A percentile compares a stretch with the other conserved stretches of the same genome.
These are phyloP conservation scores for Rhynchospora tenuis DNA, from an alignment of 176 grass and related monocot genomes.

Conservation along the genomic window DNA sequence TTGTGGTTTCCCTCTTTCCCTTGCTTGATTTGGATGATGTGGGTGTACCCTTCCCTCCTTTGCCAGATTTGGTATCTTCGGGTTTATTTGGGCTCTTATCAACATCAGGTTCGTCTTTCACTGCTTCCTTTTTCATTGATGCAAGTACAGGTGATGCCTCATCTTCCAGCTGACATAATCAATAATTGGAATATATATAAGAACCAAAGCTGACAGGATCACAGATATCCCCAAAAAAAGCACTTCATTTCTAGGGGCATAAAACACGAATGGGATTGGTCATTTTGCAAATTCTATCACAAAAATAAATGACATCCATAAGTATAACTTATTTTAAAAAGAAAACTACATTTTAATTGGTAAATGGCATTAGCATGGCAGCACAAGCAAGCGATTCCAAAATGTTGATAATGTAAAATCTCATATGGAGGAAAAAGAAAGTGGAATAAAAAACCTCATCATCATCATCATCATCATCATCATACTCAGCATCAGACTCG, in stretches of 20 bases:
- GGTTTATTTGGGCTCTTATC: slow-evolving; percentile 63
- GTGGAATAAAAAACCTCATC: slow-evolving; percentile 16
- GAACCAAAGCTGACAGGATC: neutral
- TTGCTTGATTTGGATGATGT: slow-evolving; percentile 67
- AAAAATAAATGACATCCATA: neutral
- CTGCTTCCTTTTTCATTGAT: slow-evolving; percentile 64
- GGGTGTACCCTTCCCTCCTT: slow-evolving; percentile 46
- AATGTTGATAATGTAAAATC: neutral
- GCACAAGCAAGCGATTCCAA: neutral
- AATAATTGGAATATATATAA: slow-evolving; percentile 17
- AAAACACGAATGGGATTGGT: neutral
- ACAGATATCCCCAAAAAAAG: neutral
- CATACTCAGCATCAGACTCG: slow-evolving; percentile 81
- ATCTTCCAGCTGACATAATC: slow-evolving; percentile 47
- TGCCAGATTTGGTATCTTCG: slow-evolving; percentile 34
- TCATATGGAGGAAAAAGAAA: neutral
- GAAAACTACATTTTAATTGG: neutral
- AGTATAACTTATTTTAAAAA: neutral
- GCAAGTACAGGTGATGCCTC: slow-evolving; percentile 77
- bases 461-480: slow-evolving; percentile 75
- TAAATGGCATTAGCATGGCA: neutral
- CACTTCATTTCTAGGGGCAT: neutral
- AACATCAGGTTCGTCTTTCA: slow-evolving; percentile 66
- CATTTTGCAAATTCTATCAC: neutral
- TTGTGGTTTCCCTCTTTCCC: slow-evolving; percentile 72